Base-by-base conservation (phyloP, 108 stramenopile species). In the Nitzschia inconspicua region DNA sequence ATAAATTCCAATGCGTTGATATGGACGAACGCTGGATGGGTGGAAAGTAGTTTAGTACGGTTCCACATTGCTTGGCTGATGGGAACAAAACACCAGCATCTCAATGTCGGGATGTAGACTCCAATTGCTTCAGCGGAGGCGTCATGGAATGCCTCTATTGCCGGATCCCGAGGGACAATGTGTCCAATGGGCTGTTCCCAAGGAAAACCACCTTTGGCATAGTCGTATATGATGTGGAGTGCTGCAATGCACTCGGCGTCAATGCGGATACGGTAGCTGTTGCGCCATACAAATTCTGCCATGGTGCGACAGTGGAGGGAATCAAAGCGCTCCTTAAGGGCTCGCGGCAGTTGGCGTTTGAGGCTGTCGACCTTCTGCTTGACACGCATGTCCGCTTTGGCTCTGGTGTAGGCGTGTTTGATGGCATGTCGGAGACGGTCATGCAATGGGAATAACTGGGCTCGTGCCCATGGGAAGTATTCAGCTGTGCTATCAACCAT, bases 391-490 rank as follows among this genome's bases (percentile, higher is more conserved):
- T 39, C 37, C 14, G n/a, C n/a, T 39, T 39, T 39, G 14, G 37
- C 37, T 39, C n/a, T 39, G 11, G 11, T 39, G 37, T 39, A 39
- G 11, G 14, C 14, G 11, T 14, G 11, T 39, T 11, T 14, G 14
- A 39, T 11, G 11, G 11, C 37, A 11, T 39, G 14, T 39, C 37
- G 11, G 11, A 39, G 14, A n/a, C 11, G 37, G 37, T 39, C n/a
- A 11, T 39, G 37, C 46, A 50, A 59, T 36, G 77, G 78, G 82
- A 52, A 83, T 36, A 78, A 83, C 51, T 18, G 47, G 22, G 32
- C 39, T 10, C 40, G 75, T 14, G 37, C 37, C 37, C 37, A 39
- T 14, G 37, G 37, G n/a, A 14, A 14, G n/a, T 39, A 39, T 39
- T 39, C 37, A 14, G 37, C 37, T 39, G 37, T 14, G 11, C 14